Evolutionary conservation across 768 basidiomycete species (phyloP).

Genomic region (Pleurotus djamor): DNA sequence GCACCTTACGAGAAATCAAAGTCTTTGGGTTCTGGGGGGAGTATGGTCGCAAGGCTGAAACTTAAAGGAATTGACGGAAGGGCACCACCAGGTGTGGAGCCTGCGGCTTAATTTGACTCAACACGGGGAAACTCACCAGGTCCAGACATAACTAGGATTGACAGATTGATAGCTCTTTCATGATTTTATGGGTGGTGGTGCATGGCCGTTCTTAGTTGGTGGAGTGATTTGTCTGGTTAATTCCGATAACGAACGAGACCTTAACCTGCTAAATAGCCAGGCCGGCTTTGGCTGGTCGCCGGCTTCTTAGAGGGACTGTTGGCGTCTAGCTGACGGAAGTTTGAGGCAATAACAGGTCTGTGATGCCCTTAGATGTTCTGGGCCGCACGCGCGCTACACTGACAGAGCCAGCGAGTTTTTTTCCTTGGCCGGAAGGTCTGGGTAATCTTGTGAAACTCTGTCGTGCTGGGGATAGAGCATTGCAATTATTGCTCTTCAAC

Average conservation of each 20-base stretch:
- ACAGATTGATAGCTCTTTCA: constrained; percentile 74
- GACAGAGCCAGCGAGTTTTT: constrained; percentile 84
- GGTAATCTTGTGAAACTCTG: constrained; percentile 80
- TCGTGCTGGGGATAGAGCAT: constrained; percentile 87
- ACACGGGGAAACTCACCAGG: constrained; percentile 74
- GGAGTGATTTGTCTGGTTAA: constrained; percentile 87
- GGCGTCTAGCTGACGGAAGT: constrained; percentile 80
- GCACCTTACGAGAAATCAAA: constrained; percentile 88
- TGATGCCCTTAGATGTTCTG: constrained; percentile 91
- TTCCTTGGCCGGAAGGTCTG: constrained; percentile 35
- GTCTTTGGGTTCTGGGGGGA: constrained; percentile 84
- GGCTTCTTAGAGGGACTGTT: constrained; percentile 88
- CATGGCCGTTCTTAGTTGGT: constrained; percentile 89
- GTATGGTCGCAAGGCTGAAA: constrained; percentile 59
- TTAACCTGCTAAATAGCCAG: constrained; percentile 81
- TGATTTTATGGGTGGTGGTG: constrained; percentile 84
- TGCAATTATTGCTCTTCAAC: constrained; percentile 93
- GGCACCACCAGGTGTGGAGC: constrained; percentile 60
- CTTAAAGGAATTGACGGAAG: constrained; percentile 59
- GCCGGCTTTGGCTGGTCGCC: constrained; percentile 58
- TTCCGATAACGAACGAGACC: constrained; percentile 85
- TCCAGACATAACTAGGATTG: constrained; percentile 59
- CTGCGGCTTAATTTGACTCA: constrained; percentile 78
- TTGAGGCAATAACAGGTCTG: constrained; percentile 92
- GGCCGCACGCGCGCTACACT: constrained; percentile 87